Evolutionary conservation across 768 basidiomycete genomes (phyloP).

Genomic region (Boletus tylopilopsis): DNA sequence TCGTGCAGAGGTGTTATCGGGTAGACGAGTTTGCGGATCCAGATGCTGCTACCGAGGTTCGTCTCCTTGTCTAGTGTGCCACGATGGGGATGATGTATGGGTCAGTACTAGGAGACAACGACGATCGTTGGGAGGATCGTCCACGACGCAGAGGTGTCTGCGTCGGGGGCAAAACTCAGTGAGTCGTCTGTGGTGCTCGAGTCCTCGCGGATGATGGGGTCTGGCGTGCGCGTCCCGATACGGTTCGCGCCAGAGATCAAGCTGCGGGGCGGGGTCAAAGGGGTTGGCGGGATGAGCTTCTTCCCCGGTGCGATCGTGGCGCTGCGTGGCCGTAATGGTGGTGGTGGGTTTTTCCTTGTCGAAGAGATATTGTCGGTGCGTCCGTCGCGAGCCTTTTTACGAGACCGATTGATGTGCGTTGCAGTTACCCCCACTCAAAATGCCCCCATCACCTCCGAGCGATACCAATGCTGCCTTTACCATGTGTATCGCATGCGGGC

Average conservation of each 20-base stretch:
- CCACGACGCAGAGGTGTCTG: slow-evolving; percentile 58
- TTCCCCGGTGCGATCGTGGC: slow-evolving; percentile 90
- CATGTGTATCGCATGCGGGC: slow-evolving; percentile 77
- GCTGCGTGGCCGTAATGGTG: slow-evolving; percentile 85
- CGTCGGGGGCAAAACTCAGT: slow-evolving; percentile 60
- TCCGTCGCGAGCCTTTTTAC: not conserved
- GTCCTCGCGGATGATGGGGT: slow-evolving; percentile 70
- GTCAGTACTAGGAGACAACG: slow-evolving; percentile 51
- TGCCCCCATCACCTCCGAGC: slow-evolving; percentile 36
- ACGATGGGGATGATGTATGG: not conserved
- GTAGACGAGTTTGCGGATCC: slow-evolving; percentile 80
- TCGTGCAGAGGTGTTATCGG: slow-evolving; percentile 64
- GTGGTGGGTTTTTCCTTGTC: slow-evolving; percentile 82
- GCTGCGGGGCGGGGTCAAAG: slow-evolving; percentile 60
- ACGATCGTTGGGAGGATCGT: slow-evolving; percentile 72
- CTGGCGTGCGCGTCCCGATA: slow-evolving; percentile 65
- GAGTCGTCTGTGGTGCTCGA: slow-evolving; percentile 78
- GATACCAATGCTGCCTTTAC: slow-evolving; percentile 48
- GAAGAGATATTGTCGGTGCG: slow-evolving; percentile 79
- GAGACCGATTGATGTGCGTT: not conserved
- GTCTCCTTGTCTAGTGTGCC: not conserved
- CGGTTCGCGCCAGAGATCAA: slow-evolving; percentile 64
- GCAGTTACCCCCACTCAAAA: slow-evolving; percentile 62
- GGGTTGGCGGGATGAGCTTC: slow-evolving; percentile 63
- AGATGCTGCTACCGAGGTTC: slow-evolving; percentile 49